Conservation (phyloP, 129 eudicot genomes). For the Escallonia herrerae region DNA sequence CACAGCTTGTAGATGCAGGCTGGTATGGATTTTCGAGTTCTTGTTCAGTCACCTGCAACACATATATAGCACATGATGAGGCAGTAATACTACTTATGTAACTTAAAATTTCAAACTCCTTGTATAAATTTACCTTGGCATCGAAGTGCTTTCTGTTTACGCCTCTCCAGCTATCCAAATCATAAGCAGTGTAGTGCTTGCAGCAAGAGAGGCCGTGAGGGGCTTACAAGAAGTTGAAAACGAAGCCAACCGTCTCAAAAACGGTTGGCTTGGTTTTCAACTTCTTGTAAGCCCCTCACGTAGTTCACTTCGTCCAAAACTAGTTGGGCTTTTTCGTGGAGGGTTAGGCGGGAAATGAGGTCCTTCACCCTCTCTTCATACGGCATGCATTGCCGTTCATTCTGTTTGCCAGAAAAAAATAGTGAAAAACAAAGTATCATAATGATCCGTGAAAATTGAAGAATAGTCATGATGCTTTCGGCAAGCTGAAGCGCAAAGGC, state of each 20-base stretch:
- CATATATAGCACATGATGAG: background rate
- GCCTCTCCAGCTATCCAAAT: conserved; percentile 68
- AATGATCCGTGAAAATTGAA: too few relatives aligned
- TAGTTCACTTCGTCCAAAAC: conserved; percentile 18
- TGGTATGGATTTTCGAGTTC: conserved; percentile 65
- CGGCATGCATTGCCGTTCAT: too few relatives aligned
- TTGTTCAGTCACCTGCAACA: conserved; percentile 48
- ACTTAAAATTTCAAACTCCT: background rate
- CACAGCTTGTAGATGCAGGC: conserved; percentile 67
- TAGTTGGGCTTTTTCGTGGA: conserved; percentile 9
- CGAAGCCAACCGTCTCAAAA: too few relatives aligned
- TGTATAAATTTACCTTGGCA: conserved; percentile 43
- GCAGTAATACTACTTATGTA: too few relatives aligned
- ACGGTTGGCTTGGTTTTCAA: conserved; percentile 37
- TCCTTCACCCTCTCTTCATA: conserved; percentile 3
- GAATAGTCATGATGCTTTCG: too few relatives aligned
- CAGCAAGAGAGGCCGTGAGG: conserved; percentile 61
- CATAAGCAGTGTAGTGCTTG: conserved; percentile 76
- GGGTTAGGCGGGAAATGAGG: conserved; percentile 4
- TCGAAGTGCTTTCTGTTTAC: conserved; percentile 46
- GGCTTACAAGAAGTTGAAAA: conserved; percentile 60
- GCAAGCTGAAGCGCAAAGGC: too few relatives aligned
- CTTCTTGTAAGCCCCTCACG: conserved; percentile 56
- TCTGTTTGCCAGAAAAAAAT: too few relatives aligned
- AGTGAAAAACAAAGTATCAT: too few relatives aligned